Base-by-base conservation (phyloP, 73 alveolate genomes). In the Symbiodinium pilosum region DNA sequence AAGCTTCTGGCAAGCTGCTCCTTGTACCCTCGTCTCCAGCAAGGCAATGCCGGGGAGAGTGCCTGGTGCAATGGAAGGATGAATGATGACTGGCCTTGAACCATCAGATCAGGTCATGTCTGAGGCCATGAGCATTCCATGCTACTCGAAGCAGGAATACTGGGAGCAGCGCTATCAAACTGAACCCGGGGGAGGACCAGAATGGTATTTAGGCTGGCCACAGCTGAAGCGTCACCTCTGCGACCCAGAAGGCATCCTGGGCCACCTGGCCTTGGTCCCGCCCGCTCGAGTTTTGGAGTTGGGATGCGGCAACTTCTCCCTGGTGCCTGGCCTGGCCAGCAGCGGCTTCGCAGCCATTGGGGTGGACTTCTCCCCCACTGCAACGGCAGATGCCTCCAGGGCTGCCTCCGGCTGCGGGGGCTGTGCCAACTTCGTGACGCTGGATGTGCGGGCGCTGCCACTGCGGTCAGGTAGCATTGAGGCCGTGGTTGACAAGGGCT, bases 301-400 rank as follows among this genome's bases (percentile, higher is more conserved):
- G 77, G 77, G 77, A 32, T 64, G 77, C 12, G 77, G 77, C 38
- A 64, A 64, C 77, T 64, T 64, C 36, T 64, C 77, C 77, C 77
- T 64, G 77, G 77, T 64, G 38, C 77, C 77, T 1, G 77, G 77
- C 77, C 77, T 64, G 11, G 36, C 77, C 30, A 64, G 77, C 77
- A 64, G 77, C 36, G 77, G 77, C 77, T 64, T 64, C 38, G 77
- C 77, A 64, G 77, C 77, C 28, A 26, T 64, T 32, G 77, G 77
- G 77, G 32, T 28, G 38, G 77, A 64, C 77, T 64, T 64, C 77
- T 64, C 77, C 11, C 77, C 77, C 0, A 28, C 77, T 3, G 77
- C 77, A 16, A 64, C 77, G 1, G 77, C 32, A 24, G 77, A 18
- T 21, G 77, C 77, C 8, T 32, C 77, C 38, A 16, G 16, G 41